Percentiles rank a stretch among this genome's conserved stretches.
Conservation (phyloP, 495 filamentous ascomycete species). For the Aspergillus asperescens region DNA sequence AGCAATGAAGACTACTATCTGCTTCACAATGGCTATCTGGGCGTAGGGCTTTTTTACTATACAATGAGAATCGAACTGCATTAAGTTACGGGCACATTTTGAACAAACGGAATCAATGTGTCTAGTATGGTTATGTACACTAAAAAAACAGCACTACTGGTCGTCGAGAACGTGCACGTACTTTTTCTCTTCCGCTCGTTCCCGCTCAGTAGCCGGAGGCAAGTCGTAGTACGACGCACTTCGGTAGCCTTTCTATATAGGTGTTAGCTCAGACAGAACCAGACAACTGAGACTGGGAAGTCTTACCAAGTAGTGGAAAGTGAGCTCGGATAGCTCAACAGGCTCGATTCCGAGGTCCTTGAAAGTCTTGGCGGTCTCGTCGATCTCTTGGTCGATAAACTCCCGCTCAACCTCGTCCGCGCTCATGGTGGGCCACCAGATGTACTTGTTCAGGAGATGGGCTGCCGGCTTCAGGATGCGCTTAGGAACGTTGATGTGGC, state of each 20-base stretch:
- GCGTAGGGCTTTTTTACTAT: too few species aligned
- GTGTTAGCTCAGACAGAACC: constrained; percentile 18
- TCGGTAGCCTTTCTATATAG: constrained; percentile 70
- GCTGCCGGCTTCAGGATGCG: constrained; percentile 64
- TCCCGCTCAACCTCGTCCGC: constrained; percentile 90
- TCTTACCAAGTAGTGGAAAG: constrained; percentile 89
- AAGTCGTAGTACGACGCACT: constrained; percentile 81
- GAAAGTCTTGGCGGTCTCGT: constrained; percentile 89
- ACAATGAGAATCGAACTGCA: not conserved
- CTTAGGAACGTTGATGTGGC: constrained; percentile 91
- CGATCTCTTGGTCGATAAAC: constrained; percentile 91
- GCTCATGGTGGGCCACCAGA: constrained; percentile 84
- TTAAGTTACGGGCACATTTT: constrained; percentile 2
- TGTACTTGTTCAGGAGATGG: constrained; percentile 62
- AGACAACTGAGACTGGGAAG: not conserved
- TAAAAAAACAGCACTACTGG: constrained; percentile 54
- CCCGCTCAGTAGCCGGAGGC: constrained; percentile 87
- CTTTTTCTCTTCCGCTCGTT: constrained; percentile 92
- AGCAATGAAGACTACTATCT: too few species aligned
- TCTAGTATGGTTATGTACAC: constrained; percentile 43
- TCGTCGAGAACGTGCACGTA: constrained; percentile 92
- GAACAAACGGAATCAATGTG: constrained; percentile 33
- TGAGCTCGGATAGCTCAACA: constrained; percentile 71
- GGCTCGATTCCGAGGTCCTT: constrained; percentile 86
- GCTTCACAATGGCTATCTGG: too few species aligned